phyloP scores from a whole-genome alignment of 768 basidiomycete genomes.

The Antrodiella citrinella region DNA sequence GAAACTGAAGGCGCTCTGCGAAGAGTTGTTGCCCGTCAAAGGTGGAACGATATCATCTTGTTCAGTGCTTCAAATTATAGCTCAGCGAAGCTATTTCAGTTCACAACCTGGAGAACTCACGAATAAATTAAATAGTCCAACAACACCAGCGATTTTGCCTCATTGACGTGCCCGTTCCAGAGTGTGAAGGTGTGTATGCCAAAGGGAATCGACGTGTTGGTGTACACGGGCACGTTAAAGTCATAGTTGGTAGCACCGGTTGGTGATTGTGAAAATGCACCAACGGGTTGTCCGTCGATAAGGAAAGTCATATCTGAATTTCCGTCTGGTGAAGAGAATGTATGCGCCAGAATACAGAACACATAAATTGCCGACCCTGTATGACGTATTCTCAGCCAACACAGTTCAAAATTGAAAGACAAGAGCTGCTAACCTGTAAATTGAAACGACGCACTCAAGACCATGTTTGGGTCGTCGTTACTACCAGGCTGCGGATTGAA shows the following conservation, averaged over 20 bases:
- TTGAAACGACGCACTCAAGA: slow-evolving; percentile 6
- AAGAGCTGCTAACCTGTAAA: slow-evolving; percentile 11
- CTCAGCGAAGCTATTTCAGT: no score
- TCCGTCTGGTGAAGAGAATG: slow-evolving; percentile 17
- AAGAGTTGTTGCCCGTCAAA: background rate
- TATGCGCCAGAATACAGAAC: slow-evolving; percentile 28
- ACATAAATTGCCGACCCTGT: slow-evolving; percentile 39
- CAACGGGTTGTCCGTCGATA: slow-evolving; percentile 26
- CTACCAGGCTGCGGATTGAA: background rate
- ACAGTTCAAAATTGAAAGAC: background rate
- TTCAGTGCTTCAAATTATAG: background rate
- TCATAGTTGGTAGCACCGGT: slow-evolving; percentile 17
- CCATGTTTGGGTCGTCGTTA: background rate
- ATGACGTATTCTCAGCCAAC: background rate
- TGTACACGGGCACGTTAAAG: slow-evolving; percentile 30
- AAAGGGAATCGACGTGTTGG: slow-evolving; percentile 19
- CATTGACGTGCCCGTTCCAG: slow-evolving; percentile 6
- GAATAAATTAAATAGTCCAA: slow-evolving; percentile 10
- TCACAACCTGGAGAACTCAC: no score
- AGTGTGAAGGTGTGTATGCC: slow-evolving; percentile 9
- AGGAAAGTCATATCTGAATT: slow-evolving; percentile 30
- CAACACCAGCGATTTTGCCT: slow-evolving; percentile 1
- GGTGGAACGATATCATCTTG: background rate
- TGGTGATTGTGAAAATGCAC: slow-evolving; percentile 19
- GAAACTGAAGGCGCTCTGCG: background rate